Conservation (phyloP, 129 eudicot species). For the Saussurea involucrata region DNA sequence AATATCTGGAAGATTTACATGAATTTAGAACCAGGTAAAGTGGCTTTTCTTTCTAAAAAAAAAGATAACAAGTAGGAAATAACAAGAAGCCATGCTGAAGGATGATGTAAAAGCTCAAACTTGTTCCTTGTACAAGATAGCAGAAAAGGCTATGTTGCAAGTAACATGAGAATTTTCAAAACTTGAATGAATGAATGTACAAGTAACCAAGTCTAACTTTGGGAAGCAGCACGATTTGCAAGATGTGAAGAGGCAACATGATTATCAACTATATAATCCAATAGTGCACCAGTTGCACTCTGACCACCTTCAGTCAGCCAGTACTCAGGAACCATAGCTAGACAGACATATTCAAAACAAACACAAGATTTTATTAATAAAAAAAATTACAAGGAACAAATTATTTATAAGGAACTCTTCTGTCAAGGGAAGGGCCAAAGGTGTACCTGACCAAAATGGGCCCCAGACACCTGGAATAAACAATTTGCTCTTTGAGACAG, state of each 20-base stretch:
- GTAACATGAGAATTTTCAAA: neutral
- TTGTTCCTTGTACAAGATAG: neutral
- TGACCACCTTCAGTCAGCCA: slow-evolving; percentile 99
- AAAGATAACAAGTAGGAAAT: neutral
- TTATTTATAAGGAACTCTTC: slow-evolving; percentile 1
- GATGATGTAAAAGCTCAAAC: neutral
- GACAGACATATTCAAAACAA: slow-evolving; percentile 5
- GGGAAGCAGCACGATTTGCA: slow-evolving; percentile 90
- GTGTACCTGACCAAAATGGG: slow-evolving; percentile 93
- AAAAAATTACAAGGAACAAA: no score
- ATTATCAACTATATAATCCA: slow-evolving; percentile 75
- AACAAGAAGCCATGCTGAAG: neutral
- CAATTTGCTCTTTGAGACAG: slow-evolving; percentile 72
- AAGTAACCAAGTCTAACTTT: slow-evolving; percentile 60
- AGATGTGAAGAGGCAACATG: slow-evolving; percentile 88
- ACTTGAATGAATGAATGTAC: neutral
- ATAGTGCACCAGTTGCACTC: slow-evolving; percentile 94
- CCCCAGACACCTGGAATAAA: slow-evolving; percentile 99
- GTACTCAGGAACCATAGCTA: slow-evolving; percentile 91
- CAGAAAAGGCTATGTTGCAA: neutral
- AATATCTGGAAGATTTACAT: slow-evolving; percentile 50
- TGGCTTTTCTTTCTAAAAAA: neutral
- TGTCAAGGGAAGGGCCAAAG: neutral
- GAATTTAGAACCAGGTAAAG: neutral
- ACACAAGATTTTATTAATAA: no score